Evolutionary conservation across 1,139 yeast genomes (phyloP).

Genomic region (Saccharomycopsis hybrid): DNA sequence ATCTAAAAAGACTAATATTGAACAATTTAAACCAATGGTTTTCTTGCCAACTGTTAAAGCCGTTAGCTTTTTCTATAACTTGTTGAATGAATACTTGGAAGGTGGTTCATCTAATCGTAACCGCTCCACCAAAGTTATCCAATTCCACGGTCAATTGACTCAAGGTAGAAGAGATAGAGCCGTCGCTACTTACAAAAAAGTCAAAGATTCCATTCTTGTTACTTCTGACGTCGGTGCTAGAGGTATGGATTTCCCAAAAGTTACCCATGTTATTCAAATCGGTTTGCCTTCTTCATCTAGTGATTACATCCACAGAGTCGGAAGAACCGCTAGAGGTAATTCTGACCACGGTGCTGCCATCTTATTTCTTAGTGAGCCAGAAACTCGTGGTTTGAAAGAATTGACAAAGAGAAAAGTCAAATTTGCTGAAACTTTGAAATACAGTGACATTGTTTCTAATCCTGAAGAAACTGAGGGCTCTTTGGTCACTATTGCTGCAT

Average conservation of each 20-base stretch:
- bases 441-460: conserved; percentile 21
- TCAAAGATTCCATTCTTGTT: conserved; percentile 52
- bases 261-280: conserved; percentile 73
- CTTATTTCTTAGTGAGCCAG: conserved; percentile 43
- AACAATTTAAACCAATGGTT: conserved; percentile 60
- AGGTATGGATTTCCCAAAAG: conserved; percentile 90
- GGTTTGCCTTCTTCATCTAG: conserved; percentile 70
- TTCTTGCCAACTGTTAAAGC: conserved; percentile 75
- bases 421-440: conserved; percentile 26
- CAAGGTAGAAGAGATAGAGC: conserved; percentile 59
- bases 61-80: conserved; percentile 48
- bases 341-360: conserved; percentile 57
- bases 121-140: conserved; percentile 19
- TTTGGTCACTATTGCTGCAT: no score
- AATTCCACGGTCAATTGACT: conserved; percentile 66
- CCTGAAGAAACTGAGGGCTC: no score
- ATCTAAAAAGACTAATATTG: conserved; percentile 20
- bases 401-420: conserved; percentile 27
- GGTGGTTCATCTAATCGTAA: not conserved
- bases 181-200: conserved; percentile 48
- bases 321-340: conserved; percentile 96
- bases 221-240: conserved; percentile 95
- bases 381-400: conserved; percentile 31
- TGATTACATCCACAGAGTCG: conserved; percentile 86
- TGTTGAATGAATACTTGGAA: conserved; percentile 29